phyloP scores from a whole-genome alignment of 345 rosid species.

The Conringia planisiliqua region DNA sequence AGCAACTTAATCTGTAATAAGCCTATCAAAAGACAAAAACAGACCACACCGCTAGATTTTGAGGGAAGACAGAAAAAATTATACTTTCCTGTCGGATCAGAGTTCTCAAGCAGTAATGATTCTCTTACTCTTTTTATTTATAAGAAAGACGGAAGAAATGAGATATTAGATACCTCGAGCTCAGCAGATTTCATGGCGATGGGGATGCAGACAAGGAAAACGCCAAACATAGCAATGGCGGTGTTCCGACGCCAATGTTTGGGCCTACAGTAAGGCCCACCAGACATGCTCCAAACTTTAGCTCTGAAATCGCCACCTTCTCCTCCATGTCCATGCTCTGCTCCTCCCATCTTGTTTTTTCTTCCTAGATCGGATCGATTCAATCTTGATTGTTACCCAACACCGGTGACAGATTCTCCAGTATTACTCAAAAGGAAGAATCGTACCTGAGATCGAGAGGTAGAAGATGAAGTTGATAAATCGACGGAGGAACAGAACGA shows the following conservation, averaged over 20 bases:
- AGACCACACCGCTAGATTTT: not conserved
- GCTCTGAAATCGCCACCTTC: slow-evolving; percentile 77
- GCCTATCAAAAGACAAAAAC: not conserved
- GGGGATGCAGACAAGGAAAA: slow-evolving; percentile 84
- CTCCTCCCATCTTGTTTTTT: slow-evolving; percentile 49
- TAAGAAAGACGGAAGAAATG: not conserved
- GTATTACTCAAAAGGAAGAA: not conserved
- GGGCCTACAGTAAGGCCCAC: slow-evolving; percentile 94
- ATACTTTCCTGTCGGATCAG: too few relatives aligned
- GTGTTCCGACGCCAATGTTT: slow-evolving; percentile 97
- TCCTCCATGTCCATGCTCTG: slow-evolving; percentile 81
- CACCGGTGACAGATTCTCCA: not conserved
- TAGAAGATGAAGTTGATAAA: slow-evolving; percentile 16
- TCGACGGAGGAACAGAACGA: slow-evolving; percentile 1
- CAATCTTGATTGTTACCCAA: too few relatives aligned
- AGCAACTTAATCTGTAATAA: too few relatives aligned
- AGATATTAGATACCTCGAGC: slow-evolving; percentile 60
- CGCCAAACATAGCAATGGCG: slow-evolving; percentile 84
- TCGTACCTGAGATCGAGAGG: slow-evolving; percentile 23
- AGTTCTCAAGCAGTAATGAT: too few relatives aligned
- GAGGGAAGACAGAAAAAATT: not conserved
- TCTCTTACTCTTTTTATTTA: too few relatives aligned
- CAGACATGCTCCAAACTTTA: slow-evolving; percentile 92
- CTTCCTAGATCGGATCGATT: not conserved
- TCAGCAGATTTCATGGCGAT: slow-evolving; percentile 86